Base-by-base conservation (phyloP, 345 rosid species). In the Citrus glauca region DNA sequence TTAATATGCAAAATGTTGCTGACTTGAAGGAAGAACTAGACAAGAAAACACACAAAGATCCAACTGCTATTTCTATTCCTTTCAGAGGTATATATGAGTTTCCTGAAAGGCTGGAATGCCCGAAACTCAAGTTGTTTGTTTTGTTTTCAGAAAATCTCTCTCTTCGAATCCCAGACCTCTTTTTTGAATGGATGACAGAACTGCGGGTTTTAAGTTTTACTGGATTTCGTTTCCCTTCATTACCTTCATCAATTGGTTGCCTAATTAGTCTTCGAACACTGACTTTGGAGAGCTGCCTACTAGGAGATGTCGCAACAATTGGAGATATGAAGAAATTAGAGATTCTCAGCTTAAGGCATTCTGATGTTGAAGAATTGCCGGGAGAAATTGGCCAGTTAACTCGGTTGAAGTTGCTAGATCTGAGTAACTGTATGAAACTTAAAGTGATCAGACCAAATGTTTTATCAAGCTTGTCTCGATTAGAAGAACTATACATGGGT, bases 401-500 rank as follows among this genome's bases (percentile, higher is more conserved):
- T 0, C 27, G 62, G 22, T 73, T 82, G 11, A 72, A 40, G 27
- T 16, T 77, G 9, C 33, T 82, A 27, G 79, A 82, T 38, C 67
- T 85, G 69, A 78, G 45, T 9, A 1, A 27, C 56, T 82, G 84
- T 48, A 1, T 6, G 4, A 9, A 22, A 1, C 80, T 85, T 13
- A 16, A 69, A 61, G 75, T 73, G 27, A 82, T 85, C 35, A 53
- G 77, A 14, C 78, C 82, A 2, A 70, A 72, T 71, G 67, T 79
- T 2, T 17, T 82, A 5, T 27, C 73, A 69, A 57, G 68, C 9
- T 70, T 85, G 66, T n/a, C 59, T 7, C 14, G 16, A 6, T 59
- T 85, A 64, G 87, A 84, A 50, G 87, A 81, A 7, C 48, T 84
- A 11, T n/a, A 9, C 13, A 72, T 81, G 62, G 60, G 56, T 0